A percentile compares a stretch with the other conserved stretches of the same genome.
phyloP scores from a whole-genome alignment of 257 asterid genomes.

The Solanum bukasovii region DNA sequence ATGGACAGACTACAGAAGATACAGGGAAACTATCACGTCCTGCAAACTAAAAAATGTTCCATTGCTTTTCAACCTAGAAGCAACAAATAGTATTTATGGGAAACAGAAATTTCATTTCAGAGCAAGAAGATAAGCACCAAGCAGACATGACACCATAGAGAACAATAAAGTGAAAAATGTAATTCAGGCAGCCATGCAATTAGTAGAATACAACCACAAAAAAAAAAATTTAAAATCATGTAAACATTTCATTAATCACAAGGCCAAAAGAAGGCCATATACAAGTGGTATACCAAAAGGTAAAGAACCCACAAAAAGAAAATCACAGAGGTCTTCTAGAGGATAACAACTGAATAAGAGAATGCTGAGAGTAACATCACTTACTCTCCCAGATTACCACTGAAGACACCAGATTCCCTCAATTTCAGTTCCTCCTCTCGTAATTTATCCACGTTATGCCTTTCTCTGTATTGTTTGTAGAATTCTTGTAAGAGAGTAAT shows the following conservation, averaged over 20 bases:
- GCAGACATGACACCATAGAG: background rate
- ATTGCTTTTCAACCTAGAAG: background rate
- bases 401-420: constrained; percentile 87
- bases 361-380: constrained; percentile 23
- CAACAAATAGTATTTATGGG: background rate
- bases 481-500: constrained; percentile 81
- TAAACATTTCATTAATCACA: background rate
- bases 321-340: background rate
- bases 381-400: constrained; percentile 96
- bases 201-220: background rate
- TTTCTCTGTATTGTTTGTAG: constrained; percentile 67
- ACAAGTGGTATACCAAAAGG: background rate
- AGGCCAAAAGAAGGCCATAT: background rate
- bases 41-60: background rate
- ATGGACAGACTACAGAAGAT: background rate
- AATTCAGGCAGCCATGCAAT: background rate
- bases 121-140: background rate
- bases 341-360: background rate
- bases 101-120: background rate
- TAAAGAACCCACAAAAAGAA: background rate
- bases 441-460: constrained; percentile 65
- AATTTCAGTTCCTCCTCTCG: constrained; percentile 81
- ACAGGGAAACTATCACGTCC: background rate
- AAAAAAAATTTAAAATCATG: background rate
- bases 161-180: background rate